Conservation (phyloP, 305 asterid species). For the Salvia sclarea region DNA sequence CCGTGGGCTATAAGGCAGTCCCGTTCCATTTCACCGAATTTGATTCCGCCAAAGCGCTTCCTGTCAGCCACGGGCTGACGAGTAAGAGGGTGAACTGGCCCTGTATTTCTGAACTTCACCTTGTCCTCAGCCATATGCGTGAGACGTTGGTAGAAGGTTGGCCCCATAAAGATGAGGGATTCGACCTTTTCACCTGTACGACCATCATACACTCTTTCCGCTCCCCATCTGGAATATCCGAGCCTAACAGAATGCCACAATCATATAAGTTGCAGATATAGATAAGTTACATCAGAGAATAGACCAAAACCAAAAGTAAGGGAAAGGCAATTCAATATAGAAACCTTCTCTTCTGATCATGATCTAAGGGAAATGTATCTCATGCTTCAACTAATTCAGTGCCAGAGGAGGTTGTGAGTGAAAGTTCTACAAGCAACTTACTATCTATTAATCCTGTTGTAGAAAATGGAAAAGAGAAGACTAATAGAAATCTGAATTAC, state of each 20-base stretch:
- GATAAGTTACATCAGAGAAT: not conserved
- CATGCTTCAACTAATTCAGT: not conserved
- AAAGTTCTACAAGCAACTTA: not conserved
- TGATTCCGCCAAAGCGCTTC: constrained; percentile 91
- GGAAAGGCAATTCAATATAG: not conserved
- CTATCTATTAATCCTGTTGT: not conserved
- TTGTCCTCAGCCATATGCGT: constrained; percentile 97
- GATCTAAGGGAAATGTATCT: not conserved
- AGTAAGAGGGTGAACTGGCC: constrained; percentile 95
- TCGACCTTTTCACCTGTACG: constrained; percentile 67
- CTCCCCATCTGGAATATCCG: constrained; percentile 86
- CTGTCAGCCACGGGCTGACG: constrained; percentile 97
- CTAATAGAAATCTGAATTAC: not conserved
- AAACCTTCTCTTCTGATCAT: not conserved
- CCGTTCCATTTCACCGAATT: constrained; percentile 94
- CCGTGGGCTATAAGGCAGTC: constrained; percentile 96
- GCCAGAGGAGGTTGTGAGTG: not conserved
- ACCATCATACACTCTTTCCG: constrained; percentile 77
- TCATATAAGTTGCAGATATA: constrained; percentile 7
- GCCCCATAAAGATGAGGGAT: constrained; percentile 83
- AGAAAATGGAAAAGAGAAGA: not conserved
- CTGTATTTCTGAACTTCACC: constrained; percentile 82
- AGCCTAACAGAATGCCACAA: constrained; percentile 46
- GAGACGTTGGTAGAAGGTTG: constrained; percentile 90
- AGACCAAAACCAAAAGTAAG: too few relatives aligned